Conservation (phyloP, 192 early-diverging fungal species). For the Phycomyces nitens region DNA sequence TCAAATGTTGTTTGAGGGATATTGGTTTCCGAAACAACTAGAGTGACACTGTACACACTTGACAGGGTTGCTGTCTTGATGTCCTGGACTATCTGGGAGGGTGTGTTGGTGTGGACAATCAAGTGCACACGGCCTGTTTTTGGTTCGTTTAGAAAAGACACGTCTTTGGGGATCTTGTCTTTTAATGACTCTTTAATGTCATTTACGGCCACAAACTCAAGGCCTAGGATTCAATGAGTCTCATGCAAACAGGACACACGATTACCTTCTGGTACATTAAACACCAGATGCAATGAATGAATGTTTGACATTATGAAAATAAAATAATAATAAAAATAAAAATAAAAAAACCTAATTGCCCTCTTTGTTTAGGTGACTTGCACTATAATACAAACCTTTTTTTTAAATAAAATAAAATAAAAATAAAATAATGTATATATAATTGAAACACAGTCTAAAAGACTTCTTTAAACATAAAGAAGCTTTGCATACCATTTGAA, state of each 20-base stretch:
- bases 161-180: neutral
- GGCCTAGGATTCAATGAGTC: constrained; percentile 4
- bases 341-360: neutral
- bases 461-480: no score
- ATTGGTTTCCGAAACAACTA: neutral
- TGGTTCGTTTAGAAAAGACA: neutral
- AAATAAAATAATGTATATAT: neutral
- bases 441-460: no score
- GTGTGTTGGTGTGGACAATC: neutral
- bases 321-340: neutral
- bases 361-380: no score
- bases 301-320: neutral
- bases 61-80: neutral
- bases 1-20: constrained; percentile 7
- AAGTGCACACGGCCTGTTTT: constrained; percentile 10
- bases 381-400: no score
- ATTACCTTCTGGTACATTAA: constrained; percentile 22
- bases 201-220: constrained; percentile 8
- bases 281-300: constrained; percentile 11
- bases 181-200: constrained; percentile 6
- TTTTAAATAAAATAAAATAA: no score
- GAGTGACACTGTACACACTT: constrained; percentile 6
- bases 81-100: neutral
- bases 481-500: no score
- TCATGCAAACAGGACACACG: neutral